These are phyloP conservation scores for Drechslerella coelobrocha DNA, from an alignment of 2,329 filamentous ascomycete genomes.

Conservation along the genomic window DNA sequence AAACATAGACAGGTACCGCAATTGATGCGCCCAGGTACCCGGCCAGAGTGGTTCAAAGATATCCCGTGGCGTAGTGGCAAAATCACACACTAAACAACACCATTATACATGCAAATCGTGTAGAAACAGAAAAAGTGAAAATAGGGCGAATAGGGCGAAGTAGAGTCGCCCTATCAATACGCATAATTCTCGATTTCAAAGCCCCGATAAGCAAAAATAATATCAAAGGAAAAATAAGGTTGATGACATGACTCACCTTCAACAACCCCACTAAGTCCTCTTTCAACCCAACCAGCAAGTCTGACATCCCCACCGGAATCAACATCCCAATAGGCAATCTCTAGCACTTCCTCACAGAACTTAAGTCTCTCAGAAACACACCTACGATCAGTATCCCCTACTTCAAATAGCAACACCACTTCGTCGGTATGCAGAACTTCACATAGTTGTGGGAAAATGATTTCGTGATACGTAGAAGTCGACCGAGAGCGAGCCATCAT, in stretches of 20 bases:
- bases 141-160: no score
- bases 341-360: conserved; percentile 39
- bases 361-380: conserved; percentile 14
- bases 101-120: background rate
- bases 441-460: conserved; percentile 22
- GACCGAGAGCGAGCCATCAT: conserved; percentile 16
- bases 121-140: background rate
- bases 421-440: conserved; percentile 29
- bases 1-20: background rate
- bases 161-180: no score
- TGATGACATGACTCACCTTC: conserved; percentile 28
- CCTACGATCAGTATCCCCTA: conserved; percentile 10
- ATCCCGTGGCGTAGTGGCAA: background rate
- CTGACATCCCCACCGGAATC: conserved; percentile 36
- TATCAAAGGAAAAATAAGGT: conserved; percentile 2
- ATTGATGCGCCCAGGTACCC: no score
- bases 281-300: conserved; percentile 40
- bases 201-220: background rate
- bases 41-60: background rate
- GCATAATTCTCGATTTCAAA: background rate
- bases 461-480: conserved; percentile 8
- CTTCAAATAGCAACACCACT: conserved; percentile 21
- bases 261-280: conserved; percentile 25
- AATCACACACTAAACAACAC: conserved; percentile 26
- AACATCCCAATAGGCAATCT: conserved; percentile 45